Conservation (phyloP, 768 basidiomycete species). For the Rhizopogon sp. region DNA sequence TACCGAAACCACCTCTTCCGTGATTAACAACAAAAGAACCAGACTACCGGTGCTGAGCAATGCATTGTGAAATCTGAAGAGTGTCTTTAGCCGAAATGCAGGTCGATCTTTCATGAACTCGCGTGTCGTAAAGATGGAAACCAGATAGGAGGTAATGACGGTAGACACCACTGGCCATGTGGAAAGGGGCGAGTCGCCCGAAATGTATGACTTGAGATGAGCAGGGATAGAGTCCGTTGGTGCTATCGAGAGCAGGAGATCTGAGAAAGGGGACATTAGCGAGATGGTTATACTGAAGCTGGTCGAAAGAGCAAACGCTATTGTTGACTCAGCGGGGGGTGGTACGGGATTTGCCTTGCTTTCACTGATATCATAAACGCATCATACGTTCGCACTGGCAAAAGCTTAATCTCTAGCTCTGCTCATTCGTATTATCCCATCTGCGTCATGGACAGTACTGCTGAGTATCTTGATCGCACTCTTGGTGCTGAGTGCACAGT, state of each 20-base stretch:
- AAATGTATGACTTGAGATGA: slow-evolving; percentile 60
- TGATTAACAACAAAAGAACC: slow-evolving; percentile 73
- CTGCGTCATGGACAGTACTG: too few species aligned
- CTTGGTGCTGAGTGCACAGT: too few species aligned
- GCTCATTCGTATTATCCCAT: too few species aligned
- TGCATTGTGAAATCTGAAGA: slow-evolving; percentile 88
- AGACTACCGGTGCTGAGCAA: slow-evolving; percentile 76
- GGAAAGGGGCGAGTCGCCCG: slow-evolving; percentile 75
- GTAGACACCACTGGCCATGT: slow-evolving; percentile 64
- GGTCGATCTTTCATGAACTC: slow-evolving; percentile 74
- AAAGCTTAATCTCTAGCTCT: too few species aligned
- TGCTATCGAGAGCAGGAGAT: slow-evolving; percentile 52
- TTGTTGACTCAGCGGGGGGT: too few species aligned
- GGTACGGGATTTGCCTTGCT: too few species aligned
- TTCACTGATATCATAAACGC: too few species aligned
- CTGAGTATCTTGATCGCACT: too few species aligned
- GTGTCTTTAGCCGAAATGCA: slow-evolving; percentile 64
- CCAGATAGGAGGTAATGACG: slow-evolving; percentile 73
- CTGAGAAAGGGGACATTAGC: slow-evolving; percentile 66
- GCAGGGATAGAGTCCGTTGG: slow-evolving; percentile 49
- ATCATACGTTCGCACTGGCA: too few species aligned
- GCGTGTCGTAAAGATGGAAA: slow-evolving; percentile 78
- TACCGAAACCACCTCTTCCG: slow-evolving; percentile 85
- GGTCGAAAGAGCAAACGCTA: not conserved
- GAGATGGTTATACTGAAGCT: slow-evolving; percentile 2